Conservation (phyloP, 2,329 filamentous ascomycete genomes). For the Leptosphaerulina australis region DNA sequence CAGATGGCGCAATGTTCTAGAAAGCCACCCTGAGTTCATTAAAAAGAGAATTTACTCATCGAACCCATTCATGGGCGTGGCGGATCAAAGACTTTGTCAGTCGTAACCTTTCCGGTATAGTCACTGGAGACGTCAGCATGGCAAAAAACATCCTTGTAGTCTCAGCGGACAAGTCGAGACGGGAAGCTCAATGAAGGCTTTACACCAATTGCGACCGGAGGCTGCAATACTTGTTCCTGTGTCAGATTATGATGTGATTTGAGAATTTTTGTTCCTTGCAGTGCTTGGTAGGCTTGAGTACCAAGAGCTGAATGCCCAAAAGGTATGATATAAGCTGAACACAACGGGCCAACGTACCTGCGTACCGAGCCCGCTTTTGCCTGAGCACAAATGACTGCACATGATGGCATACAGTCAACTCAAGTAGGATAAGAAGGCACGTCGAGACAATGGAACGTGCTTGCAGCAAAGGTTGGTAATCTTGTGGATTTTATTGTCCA, state of each 20-base stretch:
- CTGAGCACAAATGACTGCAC: background rate
- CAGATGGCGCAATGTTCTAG: background rate
- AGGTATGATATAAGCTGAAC: background rate
- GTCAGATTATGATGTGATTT: constrained; percentile 6
- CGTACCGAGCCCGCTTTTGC: background rate
- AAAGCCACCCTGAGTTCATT: too few species aligned
- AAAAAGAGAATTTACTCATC: background rate
- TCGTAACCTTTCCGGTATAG: background rate
- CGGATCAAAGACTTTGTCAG: background rate
- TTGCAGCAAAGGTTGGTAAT: background rate
- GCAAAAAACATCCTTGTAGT: constrained; percentile 3
- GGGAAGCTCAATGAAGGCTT: constrained; percentile 2
- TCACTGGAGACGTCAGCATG: constrained; percentile 6
- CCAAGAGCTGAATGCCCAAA: constrained; percentile 12
- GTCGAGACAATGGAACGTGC: background rate
- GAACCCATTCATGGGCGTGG: background rate
- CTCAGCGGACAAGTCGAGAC: constrained; percentile 7
- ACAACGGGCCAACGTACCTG: constrained; percentile 1
- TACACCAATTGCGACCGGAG: constrained; percentile 3
- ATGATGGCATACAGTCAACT: background rate
- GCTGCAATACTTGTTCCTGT: constrained; percentile 5
- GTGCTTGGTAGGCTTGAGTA: background rate
- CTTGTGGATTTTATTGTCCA: constrained; percentile 5
- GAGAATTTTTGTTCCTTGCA: constrained; percentile 2
- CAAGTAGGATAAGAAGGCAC: background rate